A percentile compares a stretch with the other conserved stretches of the same genome.
phyloP scores from a whole-genome alignment of 2,329 filamentous ascomycete genomes.

The Cyanodermella asteris region DNA sequence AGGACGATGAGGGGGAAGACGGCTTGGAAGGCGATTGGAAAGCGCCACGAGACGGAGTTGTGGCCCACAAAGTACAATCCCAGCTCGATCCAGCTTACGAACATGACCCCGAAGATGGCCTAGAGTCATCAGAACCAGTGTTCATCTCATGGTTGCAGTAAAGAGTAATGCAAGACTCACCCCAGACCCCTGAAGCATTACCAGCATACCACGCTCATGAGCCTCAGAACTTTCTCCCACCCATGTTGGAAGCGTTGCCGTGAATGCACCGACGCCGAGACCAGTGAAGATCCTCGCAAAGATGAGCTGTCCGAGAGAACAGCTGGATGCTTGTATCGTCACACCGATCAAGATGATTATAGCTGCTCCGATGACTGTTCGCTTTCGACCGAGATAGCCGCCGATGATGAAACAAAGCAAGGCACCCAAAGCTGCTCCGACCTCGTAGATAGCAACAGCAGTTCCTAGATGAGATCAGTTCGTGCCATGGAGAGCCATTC shows the following conservation, averaged over 20 bases:
- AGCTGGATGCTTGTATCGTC: constrained; percentile 14
- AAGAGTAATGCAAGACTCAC: constrained; percentile 13
- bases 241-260: constrained; percentile 15
- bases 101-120: constrained; percentile 13
- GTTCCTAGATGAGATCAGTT: constrained; percentile 10
- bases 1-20: constrained; percentile 13
- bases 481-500: too few relatives aligned
- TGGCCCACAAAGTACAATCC: constrained; percentile 12
- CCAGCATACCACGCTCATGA: constrained; percentile 6
- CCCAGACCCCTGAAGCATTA: constrained; percentile 11
- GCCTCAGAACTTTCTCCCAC: constrained; percentile 6
- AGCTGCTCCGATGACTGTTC: constrained; percentile 11
- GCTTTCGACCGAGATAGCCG: constrained; percentile 16
- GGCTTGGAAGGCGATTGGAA: constrained; percentile 15
- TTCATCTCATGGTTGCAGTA: constrained; percentile 12
- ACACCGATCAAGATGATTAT: constrained; percentile 13
- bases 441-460: constrained; percentile 7
- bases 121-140: constrained; percentile 7
- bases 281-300: constrained; percentile 28
- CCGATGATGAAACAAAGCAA: constrained; percentile 14
- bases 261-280: constrained; percentile 26
- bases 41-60: constrained; percentile 12
- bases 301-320: constrained; percentile 14
- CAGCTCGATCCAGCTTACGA: constrained; percentile 15
- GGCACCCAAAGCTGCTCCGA: constrained; percentile 14